Evolutionary conservation across 2,329 filamentous ascomycete genomes (phyloP).

Genomic region (Penicillium polonicum): DNA sequence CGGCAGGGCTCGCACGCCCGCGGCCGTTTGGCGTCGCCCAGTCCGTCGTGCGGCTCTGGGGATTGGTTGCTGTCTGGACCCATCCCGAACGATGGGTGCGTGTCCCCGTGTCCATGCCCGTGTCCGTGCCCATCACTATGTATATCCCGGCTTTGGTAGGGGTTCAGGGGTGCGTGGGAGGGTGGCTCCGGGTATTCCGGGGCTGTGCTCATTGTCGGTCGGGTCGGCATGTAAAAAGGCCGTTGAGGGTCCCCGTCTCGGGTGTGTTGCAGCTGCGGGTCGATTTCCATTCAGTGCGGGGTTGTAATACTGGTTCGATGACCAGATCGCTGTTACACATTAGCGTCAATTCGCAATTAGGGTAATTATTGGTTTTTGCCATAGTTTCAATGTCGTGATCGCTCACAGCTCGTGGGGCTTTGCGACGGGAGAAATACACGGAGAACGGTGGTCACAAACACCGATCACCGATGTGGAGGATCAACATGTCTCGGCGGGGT

Average conservation of each 20-base stretch:
- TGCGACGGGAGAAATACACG: slow-evolving; percentile 2
- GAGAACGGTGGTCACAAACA: slow-evolving; percentile 24
- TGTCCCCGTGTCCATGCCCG: neutral
- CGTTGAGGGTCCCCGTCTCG: slow-evolving; percentile 16
- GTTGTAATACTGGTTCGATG: neutral
- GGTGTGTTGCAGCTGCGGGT: slow-evolving; percentile 32
- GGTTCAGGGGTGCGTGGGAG: slow-evolving; percentile 19
- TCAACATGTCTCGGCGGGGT: neutral
- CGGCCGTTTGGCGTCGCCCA: slow-evolving; percentile 61
- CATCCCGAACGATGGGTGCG: neutral
- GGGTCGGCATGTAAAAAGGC: slow-evolving; percentile 10
- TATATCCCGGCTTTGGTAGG: slow-evolving; percentile 6
- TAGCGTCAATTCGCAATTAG: neutral
- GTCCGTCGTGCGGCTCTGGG: slow-evolving; percentile 20
- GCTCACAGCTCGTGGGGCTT: neutral
- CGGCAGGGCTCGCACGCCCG: slow-evolving; percentile 75
- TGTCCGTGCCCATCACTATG: neutral
- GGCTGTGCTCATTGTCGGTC: slow-evolving; percentile 8
- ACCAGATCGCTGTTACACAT: neutral
- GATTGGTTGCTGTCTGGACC: slow-evolving; percentile 6
- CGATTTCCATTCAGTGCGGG: slow-evolving; percentile 31
- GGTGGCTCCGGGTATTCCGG: slow-evolving; percentile 32
- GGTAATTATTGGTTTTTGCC: neutral
- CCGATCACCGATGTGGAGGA: slow-evolving; percentile 23
- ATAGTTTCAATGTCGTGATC: neutral